Evolutionary conservation across 352 stramenopile species (phyloP).

Genomic region (Pythium dissimile): DNA sequence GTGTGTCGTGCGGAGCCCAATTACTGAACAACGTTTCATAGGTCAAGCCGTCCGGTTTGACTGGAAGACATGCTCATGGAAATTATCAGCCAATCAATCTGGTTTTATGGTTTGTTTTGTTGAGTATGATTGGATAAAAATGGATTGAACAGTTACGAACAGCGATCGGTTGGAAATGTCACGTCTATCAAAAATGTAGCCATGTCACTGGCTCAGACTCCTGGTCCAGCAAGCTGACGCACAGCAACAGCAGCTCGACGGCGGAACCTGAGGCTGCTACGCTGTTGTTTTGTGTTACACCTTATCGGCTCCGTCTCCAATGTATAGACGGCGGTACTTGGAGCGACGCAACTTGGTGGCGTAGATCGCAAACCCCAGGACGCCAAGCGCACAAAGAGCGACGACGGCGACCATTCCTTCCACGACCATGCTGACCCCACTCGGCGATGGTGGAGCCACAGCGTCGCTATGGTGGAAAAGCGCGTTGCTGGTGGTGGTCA

Average conservation of each 20-base stretch:
- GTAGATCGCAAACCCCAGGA: constrained; percentile 18
- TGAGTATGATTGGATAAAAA: constrained; percentile 11
- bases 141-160: constrained; percentile 1
- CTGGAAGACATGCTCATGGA: constrained; percentile 25
- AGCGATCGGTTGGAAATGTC: neutral
- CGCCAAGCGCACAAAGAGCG: constrained; percentile 15
- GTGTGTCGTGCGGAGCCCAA: neutral
- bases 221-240: neutral
- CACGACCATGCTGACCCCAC: constrained; percentile 13
- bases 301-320: too few species aligned
- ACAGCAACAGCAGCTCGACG: neutral
- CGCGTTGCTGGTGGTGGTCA: neutral
- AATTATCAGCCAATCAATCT: constrained; percentile 17
- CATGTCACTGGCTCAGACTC: constrained; percentile 13
- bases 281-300: too few species aligned
- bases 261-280: neutral
- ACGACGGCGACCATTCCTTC: constrained; percentile 19
- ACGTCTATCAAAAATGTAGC: constrained; percentile 7
- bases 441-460: neutral
- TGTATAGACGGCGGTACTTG: constrained; percentile 19
- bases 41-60: constrained; percentile 23
- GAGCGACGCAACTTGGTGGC: constrained; percentile 21
- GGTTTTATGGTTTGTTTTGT: neutral
- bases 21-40: constrained; percentile 27
- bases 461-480: neutral